phyloP scores from a whole-genome alignment of 768 basidiomycete genomes.

The Leccinum fibrillosum region DNA sequence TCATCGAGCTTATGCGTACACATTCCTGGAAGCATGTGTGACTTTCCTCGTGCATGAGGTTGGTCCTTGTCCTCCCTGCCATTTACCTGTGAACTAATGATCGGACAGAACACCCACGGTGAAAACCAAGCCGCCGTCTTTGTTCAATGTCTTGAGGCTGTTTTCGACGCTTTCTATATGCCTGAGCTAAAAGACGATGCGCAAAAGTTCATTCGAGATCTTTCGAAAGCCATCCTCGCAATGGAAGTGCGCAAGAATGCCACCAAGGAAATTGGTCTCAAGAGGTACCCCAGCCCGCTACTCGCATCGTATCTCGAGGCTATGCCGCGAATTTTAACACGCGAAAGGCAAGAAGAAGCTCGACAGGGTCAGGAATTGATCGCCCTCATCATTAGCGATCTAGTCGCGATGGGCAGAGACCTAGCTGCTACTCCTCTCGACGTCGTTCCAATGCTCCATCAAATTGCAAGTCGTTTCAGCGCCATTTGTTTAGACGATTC shows the following conservation, averaged over 20 bases:
- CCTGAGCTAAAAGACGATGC: conserved; percentile 69
- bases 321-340: conserved; percentile 71
- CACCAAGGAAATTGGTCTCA: conserved; percentile 48
- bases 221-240: conserved; percentile 70
- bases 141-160: conserved; percentile 62
- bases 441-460: conserved; percentile 67
- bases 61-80: conserved; percentile 5
- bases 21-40: conserved; percentile 66
- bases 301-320: conserved; percentile 77
- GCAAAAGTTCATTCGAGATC: conserved; percentile 62
- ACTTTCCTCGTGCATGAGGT: conserved; percentile 80
- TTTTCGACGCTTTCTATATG: conserved; percentile 73
- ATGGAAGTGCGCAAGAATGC: conserved; percentile 65
- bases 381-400: conserved; percentile 58
- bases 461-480: conserved; percentile 78
- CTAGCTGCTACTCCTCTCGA: conserved; percentile 49
- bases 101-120: conserved; percentile 59
- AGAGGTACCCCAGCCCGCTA: conserved; percentile 54
- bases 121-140: conserved; percentile 78
- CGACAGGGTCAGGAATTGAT: conserved; percentile 60
- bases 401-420: conserved; percentile 53
- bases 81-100: conserved; percentile 5
- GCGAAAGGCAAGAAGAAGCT: conserved; percentile 59
- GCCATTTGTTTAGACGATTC: conserved; percentile 88
- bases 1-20: conserved; percentile 54